Evolutionary conservation across 805 yeast genomes (phyloP).

Genomic region (Jamesozyma gamospora): DNA sequence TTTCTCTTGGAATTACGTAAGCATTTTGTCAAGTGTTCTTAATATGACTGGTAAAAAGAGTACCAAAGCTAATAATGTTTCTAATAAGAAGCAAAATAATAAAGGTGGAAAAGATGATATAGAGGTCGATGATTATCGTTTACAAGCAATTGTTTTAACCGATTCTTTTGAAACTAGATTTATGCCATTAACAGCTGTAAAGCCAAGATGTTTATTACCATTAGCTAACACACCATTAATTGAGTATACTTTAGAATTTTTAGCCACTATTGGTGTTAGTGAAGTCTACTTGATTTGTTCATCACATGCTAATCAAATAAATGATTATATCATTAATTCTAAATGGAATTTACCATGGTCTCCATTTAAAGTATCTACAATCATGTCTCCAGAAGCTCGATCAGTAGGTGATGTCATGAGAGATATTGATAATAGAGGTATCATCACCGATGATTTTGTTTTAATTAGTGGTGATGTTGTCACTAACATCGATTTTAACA

Average conservation of each 20-base stretch:
- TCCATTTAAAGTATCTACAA: slow-evolving; percentile 72
- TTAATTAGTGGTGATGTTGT: slow-evolving; percentile 91
- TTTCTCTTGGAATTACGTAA: too few species aligned
- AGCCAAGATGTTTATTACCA: slow-evolving; percentile 86
- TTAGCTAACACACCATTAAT: slow-evolving; percentile 87
- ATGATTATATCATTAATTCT: slow-evolving; percentile 63
- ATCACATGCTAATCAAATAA: slow-evolving; percentile 82
- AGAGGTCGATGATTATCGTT: slow-evolving; percentile 54
- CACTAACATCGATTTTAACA: slow-evolving; percentile 75
- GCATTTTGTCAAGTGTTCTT: too few species aligned
- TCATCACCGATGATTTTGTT: slow-evolving; percentile 82
- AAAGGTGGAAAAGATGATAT: slow-evolving; percentile 38
- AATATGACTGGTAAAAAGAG: slow-evolving; percentile 26
- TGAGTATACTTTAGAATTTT: slow-evolving; percentile 88
- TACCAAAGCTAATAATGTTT: slow-evolving; percentile 13
- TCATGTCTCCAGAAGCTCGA: slow-evolving; percentile 75
- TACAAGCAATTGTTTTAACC: slow-evolving; percentile 90
- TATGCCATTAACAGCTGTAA: slow-evolving; percentile 78
- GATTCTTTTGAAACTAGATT: slow-evolving; percentile 90
- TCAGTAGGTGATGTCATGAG: slow-evolving; percentile 97
- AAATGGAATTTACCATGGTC: slow-evolving; percentile 62
- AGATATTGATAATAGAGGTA: slow-evolving; percentile 83
- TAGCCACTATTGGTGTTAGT: slow-evolving; percentile 80
- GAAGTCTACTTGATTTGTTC: slow-evolving; percentile 89
- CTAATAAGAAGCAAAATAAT: slow-evolving; percentile 18